Percentiles rank a stretch among this genome's conserved stretches.
Evolutionary conservation across 2,329 filamentous ascomycete species (phyloP).

Genomic region (Claviceps quebecensis): DNA sequence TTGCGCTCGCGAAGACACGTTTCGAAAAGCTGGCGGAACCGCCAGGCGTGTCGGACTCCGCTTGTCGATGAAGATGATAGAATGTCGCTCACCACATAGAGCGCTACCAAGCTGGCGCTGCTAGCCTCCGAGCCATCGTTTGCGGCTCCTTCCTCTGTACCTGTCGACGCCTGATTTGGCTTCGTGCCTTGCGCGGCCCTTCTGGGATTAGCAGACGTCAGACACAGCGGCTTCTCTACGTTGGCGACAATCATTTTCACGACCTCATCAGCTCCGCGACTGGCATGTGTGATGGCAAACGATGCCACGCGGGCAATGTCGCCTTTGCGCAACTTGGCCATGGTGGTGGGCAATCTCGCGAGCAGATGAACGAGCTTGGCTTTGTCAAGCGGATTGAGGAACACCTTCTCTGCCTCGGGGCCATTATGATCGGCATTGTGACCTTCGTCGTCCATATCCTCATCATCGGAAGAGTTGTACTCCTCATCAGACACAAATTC

Average conservation of each 20-base stretch:
- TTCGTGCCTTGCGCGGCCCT: slow-evolving; percentile 28
- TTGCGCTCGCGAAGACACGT: slow-evolving; percentile 50
- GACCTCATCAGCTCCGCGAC: slow-evolving; percentile 74
- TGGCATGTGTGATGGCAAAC: slow-evolving; percentile 81
- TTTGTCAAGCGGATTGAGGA: slow-evolving; percentile 71
- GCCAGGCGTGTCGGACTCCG: slow-evolving; percentile 72
- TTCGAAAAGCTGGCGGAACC: slow-evolving; percentile 72
- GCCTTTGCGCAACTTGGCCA: slow-evolving; percentile 62
- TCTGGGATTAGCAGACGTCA: slow-evolving; percentile 55
- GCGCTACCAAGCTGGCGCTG: slow-evolving; percentile 59
- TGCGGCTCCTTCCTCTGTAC: slow-evolving; percentile 22
- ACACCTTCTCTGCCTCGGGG: slow-evolving; percentile 39
- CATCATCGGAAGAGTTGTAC: slow-evolving; percentile 78
- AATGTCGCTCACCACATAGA: slow-evolving; percentile 69
- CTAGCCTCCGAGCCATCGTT: slow-evolving; percentile 47
- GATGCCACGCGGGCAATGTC: slow-evolving; percentile 76
- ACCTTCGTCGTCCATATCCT: slow-evolving; percentile 51
- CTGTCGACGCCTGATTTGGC: slow-evolving; percentile 11
- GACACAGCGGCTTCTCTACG: slow-evolving; percentile 60
- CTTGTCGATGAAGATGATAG: slow-evolving; percentile 64
- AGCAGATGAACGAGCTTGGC: slow-evolving; percentile 74
- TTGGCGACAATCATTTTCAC: slow-evolving; percentile 82
- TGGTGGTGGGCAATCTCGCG: slow-evolving; percentile 63
- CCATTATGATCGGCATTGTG: slow-evolving; percentile 31
- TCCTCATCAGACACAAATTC: slow-evolving; percentile 75